Conservation (phyloP, 352 stramenopile genomes). For the Phytophthora macrochlamydospora region DNA sequence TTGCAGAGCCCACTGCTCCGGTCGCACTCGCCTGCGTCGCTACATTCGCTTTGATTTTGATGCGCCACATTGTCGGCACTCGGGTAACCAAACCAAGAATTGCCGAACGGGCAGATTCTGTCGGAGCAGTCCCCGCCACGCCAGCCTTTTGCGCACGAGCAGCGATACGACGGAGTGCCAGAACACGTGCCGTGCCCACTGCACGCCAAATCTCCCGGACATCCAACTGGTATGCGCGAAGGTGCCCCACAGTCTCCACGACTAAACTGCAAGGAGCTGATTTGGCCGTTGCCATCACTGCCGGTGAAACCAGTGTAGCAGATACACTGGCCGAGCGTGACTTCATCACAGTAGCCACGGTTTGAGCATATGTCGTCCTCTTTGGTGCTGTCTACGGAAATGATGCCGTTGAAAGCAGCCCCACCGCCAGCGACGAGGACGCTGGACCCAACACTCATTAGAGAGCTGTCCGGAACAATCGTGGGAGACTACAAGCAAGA, state of each 20-base stretch:
- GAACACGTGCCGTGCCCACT: conserved; percentile 84
- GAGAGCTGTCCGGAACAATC: conserved; percentile 42
- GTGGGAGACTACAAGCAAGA: conserved; percentile 53
- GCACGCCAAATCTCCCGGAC: conserved; percentile 71
- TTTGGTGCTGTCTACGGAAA: conserved; percentile 65
- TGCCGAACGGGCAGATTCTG: conserved; percentile 52
- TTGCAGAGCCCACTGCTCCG: conserved; percentile 71
- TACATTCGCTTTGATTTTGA: conserved; percentile 60
- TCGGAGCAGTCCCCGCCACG: conserved; percentile 78
- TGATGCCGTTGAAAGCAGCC: conserved; percentile 10
- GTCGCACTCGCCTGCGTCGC: conserved; percentile 66
- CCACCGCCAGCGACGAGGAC: conserved; percentile 35
- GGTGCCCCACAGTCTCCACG: conserved; percentile 68
- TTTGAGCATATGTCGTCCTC: conserved; percentile 73
- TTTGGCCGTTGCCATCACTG: conserved; percentile 62
- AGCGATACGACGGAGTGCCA: conserved; percentile 53
- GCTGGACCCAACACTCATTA: conserved; percentile 37
- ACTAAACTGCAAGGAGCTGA: conserved; percentile 50
- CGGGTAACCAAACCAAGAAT: conserved; percentile 78
- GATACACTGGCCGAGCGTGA: conserved; percentile 58
- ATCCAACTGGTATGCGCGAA: conserved; percentile 62
- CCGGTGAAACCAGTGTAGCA: conserved; percentile 72
- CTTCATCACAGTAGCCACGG: conserved; percentile 64
- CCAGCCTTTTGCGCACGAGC: conserved; percentile 78
- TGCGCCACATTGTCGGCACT: conserved; percentile 57